phyloP scores from a whole-genome alignment of 768 basidiomycete genomes.

The Podaxis carcinomalis region DNA sequence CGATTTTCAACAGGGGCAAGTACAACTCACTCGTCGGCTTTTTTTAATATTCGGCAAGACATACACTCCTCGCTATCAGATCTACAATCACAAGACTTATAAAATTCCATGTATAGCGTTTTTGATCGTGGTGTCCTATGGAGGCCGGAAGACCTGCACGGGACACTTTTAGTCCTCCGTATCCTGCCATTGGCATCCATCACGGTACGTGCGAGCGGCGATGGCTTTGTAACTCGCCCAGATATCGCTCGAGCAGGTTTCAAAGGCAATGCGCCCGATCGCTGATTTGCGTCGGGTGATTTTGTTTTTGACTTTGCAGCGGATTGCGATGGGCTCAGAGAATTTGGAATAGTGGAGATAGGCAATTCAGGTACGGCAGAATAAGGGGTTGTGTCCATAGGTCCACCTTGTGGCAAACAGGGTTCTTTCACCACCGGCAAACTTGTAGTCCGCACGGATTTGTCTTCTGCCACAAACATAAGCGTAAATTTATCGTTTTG shows the following conservation, averaged over 20 bases:
- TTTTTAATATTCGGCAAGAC: slow-evolving; percentile 2
- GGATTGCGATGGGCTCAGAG: neutral
- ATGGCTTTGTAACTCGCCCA: neutral
- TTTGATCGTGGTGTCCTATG: neutral
- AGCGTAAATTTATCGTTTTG: neutral
- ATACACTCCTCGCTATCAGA: neutral
- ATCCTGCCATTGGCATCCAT: neutral
- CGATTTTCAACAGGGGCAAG: neutral
- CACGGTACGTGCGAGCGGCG: neutral
- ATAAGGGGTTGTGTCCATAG: neutral
- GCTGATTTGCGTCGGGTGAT: neutral
- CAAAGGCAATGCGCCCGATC: neutral
- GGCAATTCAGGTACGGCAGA: neutral
- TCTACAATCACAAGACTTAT: neutral
- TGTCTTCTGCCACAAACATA: neutral
- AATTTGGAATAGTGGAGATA: neutral
- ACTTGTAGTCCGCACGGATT: neutral
- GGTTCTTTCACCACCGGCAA: neutral
- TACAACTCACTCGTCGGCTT: neutral
- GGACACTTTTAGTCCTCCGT: neutral
- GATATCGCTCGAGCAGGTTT: neutral
- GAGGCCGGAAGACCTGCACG: neutral
- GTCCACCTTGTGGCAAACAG: neutral
- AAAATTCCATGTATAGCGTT: neutral
- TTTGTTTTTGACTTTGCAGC: neutral